These are phyloP conservation scores for Schwanniomyces pseudopolymorphus DNA, from an alignment of 805 yeast genomes.

Conservation along the genomic window DNA sequence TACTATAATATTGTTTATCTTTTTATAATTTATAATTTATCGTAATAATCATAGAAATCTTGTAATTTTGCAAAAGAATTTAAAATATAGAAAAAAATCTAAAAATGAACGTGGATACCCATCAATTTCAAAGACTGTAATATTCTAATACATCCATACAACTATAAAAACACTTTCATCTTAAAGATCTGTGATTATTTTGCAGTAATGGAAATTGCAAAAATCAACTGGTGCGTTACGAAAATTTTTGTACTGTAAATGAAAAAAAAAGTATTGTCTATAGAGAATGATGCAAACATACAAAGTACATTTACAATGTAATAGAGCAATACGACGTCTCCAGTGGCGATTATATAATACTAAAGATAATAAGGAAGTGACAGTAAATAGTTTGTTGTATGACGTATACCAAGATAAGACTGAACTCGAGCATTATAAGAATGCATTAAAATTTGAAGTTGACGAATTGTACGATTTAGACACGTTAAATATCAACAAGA, in stretches of 20 bases:
- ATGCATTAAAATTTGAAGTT: slow-evolving; percentile 3
- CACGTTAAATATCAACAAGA: slow-evolving; percentile 1
- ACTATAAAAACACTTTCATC: too few species aligned
- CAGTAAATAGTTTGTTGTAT: slow-evolving; percentile 2
- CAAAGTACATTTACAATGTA: neutral
- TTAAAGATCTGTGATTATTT: neutral
- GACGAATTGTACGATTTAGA: slow-evolving; percentile 4
- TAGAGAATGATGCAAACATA: neutral
- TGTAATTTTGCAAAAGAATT: too few species aligned
- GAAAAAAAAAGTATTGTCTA: neutral
- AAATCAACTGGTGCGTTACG: neutral
- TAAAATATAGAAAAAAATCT: too few species aligned
- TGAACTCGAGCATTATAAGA: slow-evolving; percentile 4
- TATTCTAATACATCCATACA: too few species aligned
- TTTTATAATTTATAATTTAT: too few species aligned
- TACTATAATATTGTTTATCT: too few species aligned
- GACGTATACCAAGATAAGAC: slow-evolving; percentile 4
- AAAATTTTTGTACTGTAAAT: neutral
- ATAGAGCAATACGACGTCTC: neutral
- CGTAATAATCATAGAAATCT: too few species aligned
- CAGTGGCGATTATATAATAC: neutral
- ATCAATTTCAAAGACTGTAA: too few species aligned
- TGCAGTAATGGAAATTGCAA: neutral
- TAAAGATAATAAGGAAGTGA: neutral
- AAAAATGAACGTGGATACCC: too few species aligned